Evolutionary conservation across 2,329 filamentous ascomycete species (phyloP).

Genomic region (Trichoderma sp.): DNA sequence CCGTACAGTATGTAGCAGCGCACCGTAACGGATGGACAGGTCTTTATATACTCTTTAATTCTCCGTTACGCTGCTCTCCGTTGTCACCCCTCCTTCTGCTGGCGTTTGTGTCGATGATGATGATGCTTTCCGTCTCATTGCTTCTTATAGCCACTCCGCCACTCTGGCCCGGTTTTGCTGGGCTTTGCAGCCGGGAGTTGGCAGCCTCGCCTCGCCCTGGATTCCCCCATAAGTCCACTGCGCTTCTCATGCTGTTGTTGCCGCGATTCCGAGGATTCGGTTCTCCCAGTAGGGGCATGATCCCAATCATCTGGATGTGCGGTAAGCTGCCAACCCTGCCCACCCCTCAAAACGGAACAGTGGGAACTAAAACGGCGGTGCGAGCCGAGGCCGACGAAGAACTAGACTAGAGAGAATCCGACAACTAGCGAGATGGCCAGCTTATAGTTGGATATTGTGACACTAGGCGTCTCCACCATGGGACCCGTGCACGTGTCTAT

Average conservation of each 20-base stretch:
- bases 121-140: neutral
- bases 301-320: slow-evolving; percentile 28
- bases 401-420: slow-evolving; percentile 40
- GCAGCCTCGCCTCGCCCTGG: slow-evolving; percentile 26
- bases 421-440: slow-evolving; percentile 35
- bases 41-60: neutral
- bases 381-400: slow-evolving; percentile 44
- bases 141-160: slow-evolving; percentile 1
- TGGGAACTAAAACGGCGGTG: slow-evolving; percentile 41
- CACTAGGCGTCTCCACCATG: slow-evolving; percentile 33
- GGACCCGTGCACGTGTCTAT: slow-evolving; percentile 42
- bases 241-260: slow-evolving; percentile 11
- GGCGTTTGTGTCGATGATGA: slow-evolving; percentile 7
- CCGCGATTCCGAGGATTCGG: slow-evolving; percentile 21
- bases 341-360: slow-evolving; percentile 31
- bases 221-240: slow-evolving; percentile 12
- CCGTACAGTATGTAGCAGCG: neutral
- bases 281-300: slow-evolving; percentile 5
- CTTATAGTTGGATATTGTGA: slow-evolving; percentile 28
- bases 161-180: slow-evolving; percentile 23
- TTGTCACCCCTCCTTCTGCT: slow-evolving; percentile 11
- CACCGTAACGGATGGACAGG: slow-evolving; percentile 16
- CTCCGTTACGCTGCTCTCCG: slow-evolving; percentile 5
- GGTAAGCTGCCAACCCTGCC: slow-evolving; percentile 35
- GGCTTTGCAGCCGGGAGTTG: slow-evolving; percentile 25